Evolutionary conservation across 2,329 filamentous ascomycete species (phyloP), one percentile per base, ranked within the genome.

Genomic region (Penicillium glabrum): DNA sequence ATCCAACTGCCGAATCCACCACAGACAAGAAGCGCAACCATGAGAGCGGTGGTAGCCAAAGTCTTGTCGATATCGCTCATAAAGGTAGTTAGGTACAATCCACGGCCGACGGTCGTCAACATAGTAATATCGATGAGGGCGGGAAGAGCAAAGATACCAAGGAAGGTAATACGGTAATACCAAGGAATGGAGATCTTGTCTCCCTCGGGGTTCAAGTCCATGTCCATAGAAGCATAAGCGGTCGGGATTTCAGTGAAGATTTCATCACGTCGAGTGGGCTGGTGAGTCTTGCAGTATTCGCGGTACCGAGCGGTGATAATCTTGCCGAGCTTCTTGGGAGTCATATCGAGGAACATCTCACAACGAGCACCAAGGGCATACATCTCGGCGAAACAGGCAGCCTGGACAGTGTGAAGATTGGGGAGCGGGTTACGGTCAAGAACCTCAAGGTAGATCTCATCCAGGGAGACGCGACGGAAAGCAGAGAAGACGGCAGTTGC

Each of bases 41-140:
- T 51, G 21, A 51, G 49, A 5, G 49, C 49, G 24, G 49, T 51
- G 16, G 49, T 51, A 27, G 49, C 49, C 49, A 51, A 44, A 9
- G 49, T 51, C 49, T 51, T 51, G 49, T 51, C 49, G n/a, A 51
- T 51, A 39, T 51, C 49, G 7, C 49, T 51, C 49, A 51, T 51
- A 5, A 51, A 51, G 7, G 49, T 51, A 44, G 49, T 51, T n/a
- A 51, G 26, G 49, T 51, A 51, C 26, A 51, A n/a, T 23, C 49
- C 49, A 44, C 49, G 49, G 14, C 49, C 49, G n/a, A 51, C 49
- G 9, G 49, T 51, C 2, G 49, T 51, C 37, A 51, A 26, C 49
- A 51, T 51, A n/a, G 39, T 51, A 43, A 51, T 51, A 51, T 51
- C 49, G n/a, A 51, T 24, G 21, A 51, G 24, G 19, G 49, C 49